Evolutionary conservation across 75 land plant genomes (phyloP).

Genomic region (Pseudotsuga menziesii): DNA sequence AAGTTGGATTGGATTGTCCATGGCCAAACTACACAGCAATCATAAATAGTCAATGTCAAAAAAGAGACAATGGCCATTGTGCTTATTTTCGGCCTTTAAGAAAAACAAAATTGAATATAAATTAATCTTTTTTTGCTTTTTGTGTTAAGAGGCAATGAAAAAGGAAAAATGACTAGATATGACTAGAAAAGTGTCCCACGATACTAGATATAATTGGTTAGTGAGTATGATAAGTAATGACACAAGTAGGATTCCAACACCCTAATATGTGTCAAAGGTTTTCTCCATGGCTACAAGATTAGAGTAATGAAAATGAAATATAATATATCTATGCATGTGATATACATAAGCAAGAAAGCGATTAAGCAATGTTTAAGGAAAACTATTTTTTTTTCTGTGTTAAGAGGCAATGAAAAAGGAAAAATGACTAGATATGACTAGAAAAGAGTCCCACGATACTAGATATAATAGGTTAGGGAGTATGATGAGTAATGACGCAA

Average conservation of each 20-base stretch:
- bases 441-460: not conserved
- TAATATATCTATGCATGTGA: no score
- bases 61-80: not conserved
- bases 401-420: not conserved
- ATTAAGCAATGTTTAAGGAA: no score
- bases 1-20: slow-evolving; percentile 98
- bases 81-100: not conserved
- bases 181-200: not conserved
- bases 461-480: not conserved
- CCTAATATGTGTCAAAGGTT: no score
- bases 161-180: not conserved
- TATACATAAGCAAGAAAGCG: no score
- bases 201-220: not conserved
- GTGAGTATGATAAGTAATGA: not conserved
- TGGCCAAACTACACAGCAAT: slow-evolving; percentile 79
- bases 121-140: not conserved
- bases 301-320: no score
- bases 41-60: not conserved
- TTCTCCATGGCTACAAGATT: no score
- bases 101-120: not conserved
- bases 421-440: not conserved
- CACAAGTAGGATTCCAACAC: not conserved
- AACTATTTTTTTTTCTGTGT: not conserved
- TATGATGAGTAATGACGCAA: not conserved
- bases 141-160: not conserved